A percentile compares a stretch with the other conserved stretches of the same genome.
These are phyloP conservation scores for Fusarium pseudocircinatum DNA, from an alignment of 2,329 filamentous ascomycete genomes.

Conservation along the genomic window DNA sequence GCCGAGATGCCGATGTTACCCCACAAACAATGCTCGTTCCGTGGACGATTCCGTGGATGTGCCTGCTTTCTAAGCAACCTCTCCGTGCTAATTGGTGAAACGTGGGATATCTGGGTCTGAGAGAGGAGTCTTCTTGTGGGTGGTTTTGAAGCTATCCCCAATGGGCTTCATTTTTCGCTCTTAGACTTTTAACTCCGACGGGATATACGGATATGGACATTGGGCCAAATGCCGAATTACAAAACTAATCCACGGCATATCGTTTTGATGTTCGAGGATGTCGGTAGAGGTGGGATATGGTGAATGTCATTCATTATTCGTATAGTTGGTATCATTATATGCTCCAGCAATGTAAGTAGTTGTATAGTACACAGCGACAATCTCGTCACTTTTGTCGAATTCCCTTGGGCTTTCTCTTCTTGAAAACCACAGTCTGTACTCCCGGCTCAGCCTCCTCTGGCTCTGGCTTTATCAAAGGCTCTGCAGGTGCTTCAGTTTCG, in stretches of 20 bases:
- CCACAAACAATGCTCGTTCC: background rate
- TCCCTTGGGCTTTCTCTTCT: conserved; percentile 79
- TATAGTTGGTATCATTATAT: background rate
- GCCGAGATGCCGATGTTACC: conserved; percentile 13
- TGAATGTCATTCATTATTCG: background rate
- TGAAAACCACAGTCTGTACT: conserved; percentile 71
- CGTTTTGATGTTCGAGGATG: no score
- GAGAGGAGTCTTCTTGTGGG: background rate
- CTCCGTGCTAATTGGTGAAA: conserved; percentile 1
- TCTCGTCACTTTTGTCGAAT: conserved; percentile 65
- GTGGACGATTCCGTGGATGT: background rate
- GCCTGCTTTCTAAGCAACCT: conserved; percentile 18
- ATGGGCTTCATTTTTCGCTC: background rate
- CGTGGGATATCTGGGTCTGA: background rate
- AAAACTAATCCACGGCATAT: background rate
- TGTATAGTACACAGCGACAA: background rate
- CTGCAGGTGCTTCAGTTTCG: conserved; percentile 54
- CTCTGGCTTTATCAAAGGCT: conserved; percentile 45
- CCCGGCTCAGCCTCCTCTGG: conserved; percentile 35
- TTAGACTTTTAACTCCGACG: background rate
- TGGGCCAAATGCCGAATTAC: conserved; percentile 7
- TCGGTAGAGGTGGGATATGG: background rate
- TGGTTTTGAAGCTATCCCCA: background rate
- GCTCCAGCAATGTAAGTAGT: background rate
- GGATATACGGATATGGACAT: background rate